Evolutionary conservation across 768 basidiomycete genomes (phyloP).

Genomic region (Mycena latifolia): DNA sequence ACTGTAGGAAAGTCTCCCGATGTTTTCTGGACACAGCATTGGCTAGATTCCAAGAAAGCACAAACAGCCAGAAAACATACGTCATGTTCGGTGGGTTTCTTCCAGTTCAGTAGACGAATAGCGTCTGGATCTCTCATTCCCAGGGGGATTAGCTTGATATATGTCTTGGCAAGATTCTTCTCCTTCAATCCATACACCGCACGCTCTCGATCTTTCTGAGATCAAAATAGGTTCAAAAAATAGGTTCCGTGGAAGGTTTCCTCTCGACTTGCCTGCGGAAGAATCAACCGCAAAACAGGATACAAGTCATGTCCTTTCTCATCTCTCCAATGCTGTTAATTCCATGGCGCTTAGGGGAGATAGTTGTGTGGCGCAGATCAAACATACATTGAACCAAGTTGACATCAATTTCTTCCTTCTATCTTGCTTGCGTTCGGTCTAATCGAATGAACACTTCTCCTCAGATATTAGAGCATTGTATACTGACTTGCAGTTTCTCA

Average conservation of each 20-base stretch:
- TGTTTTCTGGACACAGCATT: slow-evolving; percentile 59
- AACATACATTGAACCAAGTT: slow-evolving; percentile 84
- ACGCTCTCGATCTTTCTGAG: slow-evolving; percentile 92
- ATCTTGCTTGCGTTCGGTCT: slow-evolving; percentile 75
- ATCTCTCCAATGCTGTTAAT: slow-evolving; percentile 82
- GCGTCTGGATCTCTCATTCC: slow-evolving; percentile 86
- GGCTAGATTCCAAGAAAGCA: neutral
- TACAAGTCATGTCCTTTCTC: slow-evolving; percentile 91
- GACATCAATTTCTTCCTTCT: slow-evolving; percentile 76
- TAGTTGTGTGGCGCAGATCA: neutral
- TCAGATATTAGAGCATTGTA: no score
- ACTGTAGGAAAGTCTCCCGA: slow-evolving; percentile 93
- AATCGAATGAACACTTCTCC: no score
- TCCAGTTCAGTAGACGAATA: slow-evolving; percentile 90
- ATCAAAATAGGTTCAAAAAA: neutral
- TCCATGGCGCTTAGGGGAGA: slow-evolving; percentile 27
- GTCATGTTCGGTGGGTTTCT: slow-evolving; percentile 76
- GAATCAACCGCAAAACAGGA: slow-evolving; percentile 87
- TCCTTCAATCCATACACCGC: slow-evolving; percentile 96
- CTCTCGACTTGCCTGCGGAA: slow-evolving; percentile 79
- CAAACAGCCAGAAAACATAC: slow-evolving; percentile 54
- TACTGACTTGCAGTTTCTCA: slow-evolving; percentile 66
- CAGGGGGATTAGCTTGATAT: slow-evolving; percentile 90
- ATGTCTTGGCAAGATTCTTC: slow-evolving; percentile 92
- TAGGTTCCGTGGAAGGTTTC: slow-evolving; percentile 10